These are phyloP conservation scores for Asclepias syriaca DNA, from an alignment of 257 asterid species.

Conservation along the genomic window DNA sequence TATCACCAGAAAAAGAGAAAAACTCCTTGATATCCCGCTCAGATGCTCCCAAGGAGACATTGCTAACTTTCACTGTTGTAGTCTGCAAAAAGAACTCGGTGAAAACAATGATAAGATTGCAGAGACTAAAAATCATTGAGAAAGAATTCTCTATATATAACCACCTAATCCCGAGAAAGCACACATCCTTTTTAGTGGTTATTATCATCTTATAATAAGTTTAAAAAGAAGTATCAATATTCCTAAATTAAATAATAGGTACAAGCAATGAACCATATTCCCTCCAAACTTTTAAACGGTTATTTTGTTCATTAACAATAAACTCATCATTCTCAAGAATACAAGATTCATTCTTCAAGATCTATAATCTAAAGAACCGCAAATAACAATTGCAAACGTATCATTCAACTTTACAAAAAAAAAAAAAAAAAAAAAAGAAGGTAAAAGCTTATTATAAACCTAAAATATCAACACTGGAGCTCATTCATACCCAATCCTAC, in stretches of 20 bases:
- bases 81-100: slow-evolving; percentile 32
- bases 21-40: slow-evolving; percentile 81
- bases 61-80: slow-evolving; percentile 81
- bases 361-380: background rate
- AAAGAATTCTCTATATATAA: background rate
- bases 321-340: background rate
- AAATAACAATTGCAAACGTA: background rate
- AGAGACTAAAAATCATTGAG: background rate
- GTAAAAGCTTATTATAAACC: background rate
- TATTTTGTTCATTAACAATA: background rate
- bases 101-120: background rate
- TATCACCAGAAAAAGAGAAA: slow-evolving; percentile 93
- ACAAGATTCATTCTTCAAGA: background rate
- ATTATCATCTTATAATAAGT: background rate
- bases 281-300: background rate
- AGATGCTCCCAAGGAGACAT: slow-evolving; percentile 80
- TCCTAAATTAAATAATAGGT: background rate
- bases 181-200: background rate
- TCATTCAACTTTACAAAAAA: background rate
- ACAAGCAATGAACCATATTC: background rate
- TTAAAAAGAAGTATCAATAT: background rate
- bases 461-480: background rate
- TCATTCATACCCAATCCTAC: background rate
- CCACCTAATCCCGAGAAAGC: background rate
- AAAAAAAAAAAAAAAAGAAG: background rate